Conservation (phyloP, 2,329 filamentous ascomycete species). For the Anisogramma anomala region DNA sequence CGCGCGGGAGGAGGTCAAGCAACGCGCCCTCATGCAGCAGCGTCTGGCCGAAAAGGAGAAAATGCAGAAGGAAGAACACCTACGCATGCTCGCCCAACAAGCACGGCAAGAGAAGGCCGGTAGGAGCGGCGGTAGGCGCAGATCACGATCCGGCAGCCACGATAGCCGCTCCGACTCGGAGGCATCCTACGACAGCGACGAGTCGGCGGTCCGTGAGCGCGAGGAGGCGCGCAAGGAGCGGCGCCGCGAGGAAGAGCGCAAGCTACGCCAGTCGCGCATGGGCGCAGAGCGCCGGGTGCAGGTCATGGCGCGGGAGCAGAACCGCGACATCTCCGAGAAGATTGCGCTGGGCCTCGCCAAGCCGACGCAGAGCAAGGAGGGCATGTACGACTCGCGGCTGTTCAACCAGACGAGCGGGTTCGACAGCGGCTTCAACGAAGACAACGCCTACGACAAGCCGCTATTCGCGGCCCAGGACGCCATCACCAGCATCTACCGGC, state of each 20-base stretch:
- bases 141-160: conserved; percentile 38
- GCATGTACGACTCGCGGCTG: conserved; percentile 92
- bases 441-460: conserved; percentile 94
- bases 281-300: conserved; percentile 84
- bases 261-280: conserved; percentile 90
- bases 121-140: conserved; percentile 25
- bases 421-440: conserved; percentile 87
- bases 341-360: conserved; percentile 90
- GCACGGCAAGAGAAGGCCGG: conserved; percentile 70
- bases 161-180: conserved; percentile 37
- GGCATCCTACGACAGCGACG: conserved; percentile 41
- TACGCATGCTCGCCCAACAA: conserved; percentile 79
- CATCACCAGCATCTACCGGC: conserved; percentile 86
- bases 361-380: conserved; percentile 80
- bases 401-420: conserved; percentile 94
- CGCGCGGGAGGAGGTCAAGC: conserved; percentile 87
- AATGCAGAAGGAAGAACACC: conserved; percentile 80
- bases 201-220: conserved; percentile 61
- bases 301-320: conserved; percentile 87
- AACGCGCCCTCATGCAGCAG: conserved; percentile 90
- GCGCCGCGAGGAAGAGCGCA: conserved; percentile 72
- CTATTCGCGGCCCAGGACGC: conserved; percentile 93
- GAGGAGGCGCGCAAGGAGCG: conserved; percentile 67
- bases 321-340: conserved; percentile 94
- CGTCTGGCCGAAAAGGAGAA: conserved; percentile 94